Conservation (phyloP, 2,329 filamentous ascomycete genomes). For the Aspergillus sp. region DNA sequence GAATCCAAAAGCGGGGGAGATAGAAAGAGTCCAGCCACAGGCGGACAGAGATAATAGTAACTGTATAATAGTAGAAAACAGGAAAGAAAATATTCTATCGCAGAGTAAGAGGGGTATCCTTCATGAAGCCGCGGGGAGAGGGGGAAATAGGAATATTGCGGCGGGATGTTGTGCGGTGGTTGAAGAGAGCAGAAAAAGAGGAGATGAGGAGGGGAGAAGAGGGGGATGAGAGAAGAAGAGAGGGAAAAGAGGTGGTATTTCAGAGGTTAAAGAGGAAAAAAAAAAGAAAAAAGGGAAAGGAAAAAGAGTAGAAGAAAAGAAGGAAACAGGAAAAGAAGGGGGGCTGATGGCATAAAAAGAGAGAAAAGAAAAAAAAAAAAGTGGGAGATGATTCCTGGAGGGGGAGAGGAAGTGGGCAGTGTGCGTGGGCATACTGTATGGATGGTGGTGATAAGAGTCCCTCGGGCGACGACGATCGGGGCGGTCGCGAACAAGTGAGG, state of each 20-base stretch:
- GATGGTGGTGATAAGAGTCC: background rate
- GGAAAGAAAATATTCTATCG: slow-evolving; percentile 3
- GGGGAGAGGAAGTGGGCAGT: background rate
- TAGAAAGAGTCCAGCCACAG: slow-evolving; percentile 32
- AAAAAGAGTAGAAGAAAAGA: slow-evolving; percentile 16
- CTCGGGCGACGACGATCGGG: background rate
- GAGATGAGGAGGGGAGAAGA: slow-evolving; percentile 12
- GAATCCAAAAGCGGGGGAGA: slow-evolving; percentile 14
- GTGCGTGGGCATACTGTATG: background rate
- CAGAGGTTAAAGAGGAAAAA: no score
- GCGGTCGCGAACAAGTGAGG: background rate
- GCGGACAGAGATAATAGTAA: slow-evolving; percentile 20
- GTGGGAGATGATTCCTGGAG: slow-evolving; percentile 3
- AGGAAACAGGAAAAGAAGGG: slow-evolving; percentile 10
- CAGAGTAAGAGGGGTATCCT: slow-evolving; percentile 14
- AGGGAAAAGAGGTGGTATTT: slow-evolving; percentile 11
- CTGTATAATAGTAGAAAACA: background rate
- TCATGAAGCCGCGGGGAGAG: slow-evolving; percentile 13
- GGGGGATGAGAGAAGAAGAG: slow-evolving; percentile 12
- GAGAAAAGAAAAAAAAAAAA: slow-evolving; percentile 7
- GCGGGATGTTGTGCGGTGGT: slow-evolving; percentile 5
- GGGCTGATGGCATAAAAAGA: slow-evolving; percentile 8
- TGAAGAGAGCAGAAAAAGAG: slow-evolving; percentile 9
- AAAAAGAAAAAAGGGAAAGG: slow-evolving; percentile 9
- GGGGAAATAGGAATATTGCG: slow-evolving; percentile 4